phyloP scores from a whole-genome alignment of 1,139 yeast species.

The Dujonia santamariae region DNA sequence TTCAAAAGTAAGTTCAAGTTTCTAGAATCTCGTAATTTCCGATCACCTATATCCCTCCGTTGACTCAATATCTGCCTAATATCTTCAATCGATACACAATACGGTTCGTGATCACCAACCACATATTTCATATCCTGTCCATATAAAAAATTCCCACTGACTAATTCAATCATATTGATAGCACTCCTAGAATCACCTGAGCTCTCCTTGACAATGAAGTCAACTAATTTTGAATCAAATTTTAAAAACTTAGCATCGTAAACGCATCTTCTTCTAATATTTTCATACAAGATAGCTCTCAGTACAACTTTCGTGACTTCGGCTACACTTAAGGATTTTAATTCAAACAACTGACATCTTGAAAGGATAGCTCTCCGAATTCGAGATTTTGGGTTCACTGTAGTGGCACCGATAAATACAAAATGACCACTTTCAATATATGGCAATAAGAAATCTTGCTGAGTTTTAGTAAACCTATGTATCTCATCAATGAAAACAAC shows the following conservation, averaged over 20 bases:
- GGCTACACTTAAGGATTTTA: conserved; percentile 16
- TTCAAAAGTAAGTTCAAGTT: conserved; percentile 12
- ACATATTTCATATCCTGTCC: neutral
- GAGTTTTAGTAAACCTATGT: conserved; percentile 37
- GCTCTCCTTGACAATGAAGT: conserved; percentile 16
- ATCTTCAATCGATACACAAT: conserved; percentile 3
- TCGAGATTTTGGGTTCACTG: conserved; percentile 28
- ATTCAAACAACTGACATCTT: conserved; percentile 37
- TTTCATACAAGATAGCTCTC: conserved; percentile 28
- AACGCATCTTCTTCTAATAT: conserved; percentile 20
- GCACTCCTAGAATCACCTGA: conserved; percentile 36
- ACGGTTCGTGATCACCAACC: conserved; percentile 9
- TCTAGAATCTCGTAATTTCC: conserved; percentile 14
- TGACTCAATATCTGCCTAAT: neutral
- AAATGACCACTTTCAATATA: conserved; percentile 39
- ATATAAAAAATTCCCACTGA: conserved; percentile 15
- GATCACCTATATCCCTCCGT: conserved; percentile 4
- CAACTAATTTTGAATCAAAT: conserved; percentile 14
- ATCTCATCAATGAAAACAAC: conserved; percentile 45
- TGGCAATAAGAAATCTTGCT: conserved; percentile 43
- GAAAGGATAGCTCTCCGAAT: conserved; percentile 38
- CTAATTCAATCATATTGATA: conserved; percentile 28
- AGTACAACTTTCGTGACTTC: conserved; percentile 22
- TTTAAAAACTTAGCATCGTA: conserved; percentile 12
- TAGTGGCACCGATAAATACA: conserved; percentile 47